These are phyloP conservation scores for Pseudogymnoascus sp. DNA, from an alignment of 2,329 filamentous ascomycete genomes.

Conservation along the genomic window DNA sequence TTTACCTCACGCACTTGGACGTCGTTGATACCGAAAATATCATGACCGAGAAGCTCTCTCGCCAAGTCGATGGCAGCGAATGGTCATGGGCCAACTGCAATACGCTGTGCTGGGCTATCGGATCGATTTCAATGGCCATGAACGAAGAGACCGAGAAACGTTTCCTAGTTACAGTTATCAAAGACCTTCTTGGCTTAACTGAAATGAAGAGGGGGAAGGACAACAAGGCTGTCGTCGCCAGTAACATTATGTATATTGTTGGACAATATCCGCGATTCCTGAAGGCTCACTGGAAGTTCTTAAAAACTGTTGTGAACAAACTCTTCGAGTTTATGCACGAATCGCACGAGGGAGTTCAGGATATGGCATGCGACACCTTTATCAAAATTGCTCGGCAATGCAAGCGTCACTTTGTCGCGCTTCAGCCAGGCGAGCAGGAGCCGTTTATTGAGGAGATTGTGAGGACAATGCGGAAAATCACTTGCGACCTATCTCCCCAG, in stretches of 20 bases:
- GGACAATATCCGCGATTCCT: slow-evolving; percentile 96
- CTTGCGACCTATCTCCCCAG: slow-evolving; percentile 86
- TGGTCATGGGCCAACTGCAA: slow-evolving; percentile 99
- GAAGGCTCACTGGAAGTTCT: slow-evolving; percentile 99
- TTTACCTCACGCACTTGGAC: slow-evolving; percentile 94
- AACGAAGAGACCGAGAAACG: slow-evolving; percentile 99
- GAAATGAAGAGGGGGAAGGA: slow-evolving; percentile 99
- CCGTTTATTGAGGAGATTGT: slow-evolving; percentile 99
- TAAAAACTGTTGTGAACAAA: slow-evolving; percentile 99
- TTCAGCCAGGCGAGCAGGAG: slow-evolving; percentile 89
- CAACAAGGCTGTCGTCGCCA: slow-evolving; percentile 97
- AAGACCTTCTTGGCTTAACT: slow-evolving; percentile 89
- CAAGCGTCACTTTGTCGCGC: slow-evolving; percentile 90
- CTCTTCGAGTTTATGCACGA: slow-evolving; percentile 99
- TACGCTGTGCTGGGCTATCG: slow-evolving; percentile 98
- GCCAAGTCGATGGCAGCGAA: slow-evolving; percentile 89
- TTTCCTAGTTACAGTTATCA: slow-evolving; percentile 97
- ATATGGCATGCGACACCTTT: slow-evolving; percentile 99
- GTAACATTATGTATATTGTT: slow-evolving; percentile 99
- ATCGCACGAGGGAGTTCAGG: slow-evolving; percentile 96
- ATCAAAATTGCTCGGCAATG: slow-evolving; percentile 99
- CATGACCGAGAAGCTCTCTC: slow-evolving; percentile 96
- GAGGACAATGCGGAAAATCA: slow-evolving; percentile 90
- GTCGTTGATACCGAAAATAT: slow-evolving; percentile 96
- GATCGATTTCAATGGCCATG: slow-evolving; percentile 97